Percentiles rank a stretch among this genome's conserved stretches.
Conservation (phyloP, 805 yeast species). For the Suhomyces sp. region DNA sequence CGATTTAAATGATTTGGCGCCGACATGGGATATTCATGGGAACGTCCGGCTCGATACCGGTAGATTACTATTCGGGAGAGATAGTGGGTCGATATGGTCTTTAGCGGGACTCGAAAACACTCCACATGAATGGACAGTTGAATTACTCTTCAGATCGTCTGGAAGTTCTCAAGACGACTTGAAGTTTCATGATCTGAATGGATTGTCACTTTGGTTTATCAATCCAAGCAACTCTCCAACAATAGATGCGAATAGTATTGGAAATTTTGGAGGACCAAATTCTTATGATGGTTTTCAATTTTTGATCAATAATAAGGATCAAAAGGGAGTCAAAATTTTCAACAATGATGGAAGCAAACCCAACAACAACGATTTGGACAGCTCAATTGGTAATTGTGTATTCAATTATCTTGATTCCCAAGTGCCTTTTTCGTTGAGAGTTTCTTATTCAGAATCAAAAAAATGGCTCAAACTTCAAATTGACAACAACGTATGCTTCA, state of each 20-base stretch:
- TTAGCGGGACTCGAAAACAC: constrained; percentile 21
- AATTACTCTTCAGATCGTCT: constrained; percentile 60
- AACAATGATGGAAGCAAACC: constrained; percentile 56
- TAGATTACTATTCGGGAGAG: constrained; percentile 39
- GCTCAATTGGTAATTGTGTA: constrained; percentile 55
- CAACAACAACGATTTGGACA: constrained; percentile 25
- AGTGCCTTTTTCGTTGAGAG: constrained; percentile 68
- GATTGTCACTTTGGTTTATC: constrained; percentile 59
- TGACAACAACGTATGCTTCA: constrained; percentile 70
- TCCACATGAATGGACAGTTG: constrained; percentile 52
- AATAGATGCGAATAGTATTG: constrained; percentile 18
- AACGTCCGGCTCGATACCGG: constrained; percentile 48
- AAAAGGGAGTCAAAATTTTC: constrained; percentile 56
- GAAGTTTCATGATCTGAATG: constrained; percentile 41
- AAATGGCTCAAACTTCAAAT: constrained; percentile 62
- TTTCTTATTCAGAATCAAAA: constrained; percentile 51
- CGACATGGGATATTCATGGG: constrained; percentile 27
- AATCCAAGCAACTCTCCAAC: constrained; percentile 21
- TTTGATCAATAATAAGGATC: constrained; percentile 49
- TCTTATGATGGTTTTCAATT: constrained; percentile 65
- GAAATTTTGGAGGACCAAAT: constrained; percentile 54
- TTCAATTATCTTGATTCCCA: constrained; percentile 62
- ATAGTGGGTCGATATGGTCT: constrained; percentile 50
- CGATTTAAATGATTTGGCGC: constrained; percentile 21
- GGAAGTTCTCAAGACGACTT: constrained; percentile 39